Evolutionary conservation across 331 rosid species (phyloP).

Genomic region (Malus hybrid): DNA sequence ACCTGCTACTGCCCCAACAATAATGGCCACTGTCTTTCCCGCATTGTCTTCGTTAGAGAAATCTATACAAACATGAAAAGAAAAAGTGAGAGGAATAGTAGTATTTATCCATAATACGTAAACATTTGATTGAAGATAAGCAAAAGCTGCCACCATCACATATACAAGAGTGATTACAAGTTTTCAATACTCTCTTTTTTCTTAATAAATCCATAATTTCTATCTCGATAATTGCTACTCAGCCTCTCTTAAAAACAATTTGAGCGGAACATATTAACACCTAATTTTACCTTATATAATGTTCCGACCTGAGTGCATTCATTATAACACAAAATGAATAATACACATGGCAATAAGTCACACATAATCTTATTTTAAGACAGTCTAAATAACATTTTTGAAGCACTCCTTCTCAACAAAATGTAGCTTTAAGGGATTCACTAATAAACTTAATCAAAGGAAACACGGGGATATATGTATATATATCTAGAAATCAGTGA

Average conservation of each 20-base stretch:
- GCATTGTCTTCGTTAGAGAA: slow-evolving; percentile 54
- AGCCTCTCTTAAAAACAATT: neutral
- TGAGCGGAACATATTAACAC: neutral
- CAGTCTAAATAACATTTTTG: neutral
- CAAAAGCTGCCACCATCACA: neutral
- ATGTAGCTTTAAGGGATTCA: no score
- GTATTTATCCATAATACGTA: neutral
- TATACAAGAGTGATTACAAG: neutral
- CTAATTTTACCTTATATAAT: neutral
- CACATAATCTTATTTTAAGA: neutral
- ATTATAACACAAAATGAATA: no score
- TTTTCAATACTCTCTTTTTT: neutral
- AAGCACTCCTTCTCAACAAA: no score
- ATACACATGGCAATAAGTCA: neutral
- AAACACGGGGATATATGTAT: neutral
- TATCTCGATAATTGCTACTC: no score
- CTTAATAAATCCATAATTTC: neutral
- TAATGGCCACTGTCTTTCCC: slow-evolving; percentile 86
- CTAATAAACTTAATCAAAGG: neutral
- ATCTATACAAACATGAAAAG: slow-evolving; percentile 33
- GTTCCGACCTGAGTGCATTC: neutral
- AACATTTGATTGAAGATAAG: neutral
- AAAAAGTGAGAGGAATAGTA: slow-evolving; percentile 5
- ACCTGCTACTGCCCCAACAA: slow-evolving; percentile 68
- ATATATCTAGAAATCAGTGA: neutral